Conservation (phyloP, 2,329 filamentous ascomycete species). For the Arachnomyces sp. region DNA sequence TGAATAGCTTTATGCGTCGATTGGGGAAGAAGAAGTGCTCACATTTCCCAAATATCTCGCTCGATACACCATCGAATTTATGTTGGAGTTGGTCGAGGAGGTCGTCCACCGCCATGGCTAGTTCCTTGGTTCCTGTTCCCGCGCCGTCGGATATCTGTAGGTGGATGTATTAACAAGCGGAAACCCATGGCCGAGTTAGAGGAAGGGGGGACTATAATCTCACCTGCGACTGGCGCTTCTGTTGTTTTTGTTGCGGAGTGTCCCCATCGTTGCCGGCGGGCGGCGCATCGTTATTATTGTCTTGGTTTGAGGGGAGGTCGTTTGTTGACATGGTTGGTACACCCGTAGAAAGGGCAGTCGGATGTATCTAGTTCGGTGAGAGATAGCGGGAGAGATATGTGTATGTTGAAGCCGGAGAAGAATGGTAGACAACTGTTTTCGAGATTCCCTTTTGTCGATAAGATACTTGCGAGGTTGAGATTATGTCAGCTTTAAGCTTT, state of each 20-base stretch:
- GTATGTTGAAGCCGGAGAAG: too few relatives aligned
- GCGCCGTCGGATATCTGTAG: conserved; percentile 18
- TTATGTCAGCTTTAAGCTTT: too few relatives aligned
- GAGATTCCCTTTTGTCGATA: too few relatives aligned
- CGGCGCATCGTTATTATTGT: too few relatives aligned
- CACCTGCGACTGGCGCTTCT: background rate
- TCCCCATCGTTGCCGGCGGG: background rate
- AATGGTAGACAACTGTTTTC: too few relatives aligned
- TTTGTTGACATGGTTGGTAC: too few relatives aligned
- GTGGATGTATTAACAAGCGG: too few relatives aligned
- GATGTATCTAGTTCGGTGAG: too few relatives aligned
- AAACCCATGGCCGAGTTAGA: background rate
- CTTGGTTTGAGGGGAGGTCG: too few relatives aligned
- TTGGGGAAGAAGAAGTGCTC: conserved; percentile 28
- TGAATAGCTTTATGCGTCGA: background rate
- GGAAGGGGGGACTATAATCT: background rate
- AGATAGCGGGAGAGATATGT: too few relatives aligned
- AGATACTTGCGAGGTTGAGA: too few relatives aligned
- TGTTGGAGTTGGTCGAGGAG: conserved; percentile 74
- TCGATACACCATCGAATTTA: conserved; percentile 78
- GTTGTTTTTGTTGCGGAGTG: background rate
- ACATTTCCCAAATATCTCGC: conserved; percentile 86
- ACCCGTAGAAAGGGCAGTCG: too few relatives aligned
- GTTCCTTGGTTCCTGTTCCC: conserved; percentile 36
- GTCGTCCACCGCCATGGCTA: conserved; percentile 76